Evolutionary conservation across 768 basidiomycete species (phyloP).

Genomic region (Tulasnella sp.): DNA sequence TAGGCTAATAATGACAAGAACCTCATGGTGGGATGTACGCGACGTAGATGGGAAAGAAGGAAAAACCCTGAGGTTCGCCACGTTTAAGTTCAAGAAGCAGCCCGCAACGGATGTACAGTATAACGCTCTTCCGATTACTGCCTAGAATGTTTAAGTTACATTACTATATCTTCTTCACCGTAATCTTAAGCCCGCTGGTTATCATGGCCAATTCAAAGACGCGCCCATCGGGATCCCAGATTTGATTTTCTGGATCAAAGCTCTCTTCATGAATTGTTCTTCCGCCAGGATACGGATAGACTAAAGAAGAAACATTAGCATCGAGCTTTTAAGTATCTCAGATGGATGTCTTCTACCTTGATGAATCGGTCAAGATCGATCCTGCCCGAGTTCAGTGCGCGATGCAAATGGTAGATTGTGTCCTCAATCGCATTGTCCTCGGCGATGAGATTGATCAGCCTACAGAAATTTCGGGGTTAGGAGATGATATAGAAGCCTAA

Average conservation of each 20-base stretch:
- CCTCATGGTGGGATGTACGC: not conserved
- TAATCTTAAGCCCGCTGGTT: no score
- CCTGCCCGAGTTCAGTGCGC: constrained; percentile 80
- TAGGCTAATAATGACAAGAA: not conserved
- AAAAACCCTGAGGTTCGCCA: no score
- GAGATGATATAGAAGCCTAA: not conserved
- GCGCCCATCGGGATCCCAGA: constrained; percentile 25
- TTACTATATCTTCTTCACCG: no score
- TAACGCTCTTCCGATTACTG: no score
- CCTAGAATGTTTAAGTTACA: no score
- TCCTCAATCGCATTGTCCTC: constrained; percentile 99
- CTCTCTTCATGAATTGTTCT: constrained; percentile 96
- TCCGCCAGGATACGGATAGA: constrained; percentile 78
- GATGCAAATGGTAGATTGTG: constrained; percentile 91
- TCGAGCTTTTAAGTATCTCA: not conserved
- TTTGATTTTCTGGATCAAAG: constrained; percentile 80
- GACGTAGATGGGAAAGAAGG: no score
- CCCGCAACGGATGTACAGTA: no score
- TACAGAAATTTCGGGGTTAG: constrained; percentile 25
- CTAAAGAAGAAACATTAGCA: constrained; percentile 29
- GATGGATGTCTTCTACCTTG: constrained; percentile 45
- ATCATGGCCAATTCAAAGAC: not conserved
- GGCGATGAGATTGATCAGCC: constrained; percentile 93
- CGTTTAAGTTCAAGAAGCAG: no score
- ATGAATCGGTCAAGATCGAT: constrained; percentile 93